Percentiles rank a stretch among this genome's conserved stretches.
These are phyloP conservation scores for Penicillium sp. DNA, from an alignment of 2,329 filamentous ascomycete genomes.

Conservation along the genomic window DNA sequence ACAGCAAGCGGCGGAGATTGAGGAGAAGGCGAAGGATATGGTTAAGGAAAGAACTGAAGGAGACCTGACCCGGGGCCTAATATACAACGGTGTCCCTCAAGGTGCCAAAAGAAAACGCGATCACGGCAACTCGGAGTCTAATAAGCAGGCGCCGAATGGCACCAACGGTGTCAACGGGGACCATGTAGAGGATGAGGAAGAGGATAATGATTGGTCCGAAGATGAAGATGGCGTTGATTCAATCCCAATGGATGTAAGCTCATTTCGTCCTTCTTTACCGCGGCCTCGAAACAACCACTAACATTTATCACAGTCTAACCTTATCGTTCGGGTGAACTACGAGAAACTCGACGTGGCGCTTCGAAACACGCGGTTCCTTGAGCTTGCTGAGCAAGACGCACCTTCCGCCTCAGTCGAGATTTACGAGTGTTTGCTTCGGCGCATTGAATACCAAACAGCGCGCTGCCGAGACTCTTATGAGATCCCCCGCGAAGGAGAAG, in stretches of 20 bases:
- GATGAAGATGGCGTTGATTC: constrained; percentile 37
- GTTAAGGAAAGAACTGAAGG: constrained; percentile 38
- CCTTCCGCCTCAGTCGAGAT: constrained; percentile 74
- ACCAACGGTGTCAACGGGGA: constrained; percentile 31
- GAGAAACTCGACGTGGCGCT: constrained; percentile 80
- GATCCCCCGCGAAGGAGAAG: constrained; percentile 43
- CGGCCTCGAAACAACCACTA: constrained; percentile 17
- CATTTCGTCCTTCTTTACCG: background rate
- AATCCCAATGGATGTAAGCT: constrained; percentile 41
- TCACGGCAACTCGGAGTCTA: constrained; percentile 18
- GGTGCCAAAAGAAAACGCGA: constrained; percentile 36
- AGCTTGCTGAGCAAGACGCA: constrained; percentile 68
- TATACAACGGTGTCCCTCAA: constrained; percentile 35
- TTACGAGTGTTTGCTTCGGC: constrained; percentile 70
- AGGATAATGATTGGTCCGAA: constrained; percentile 41
- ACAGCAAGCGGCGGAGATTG: constrained; percentile 36
- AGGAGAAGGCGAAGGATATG: constrained; percentile 30
- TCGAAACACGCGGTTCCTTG: constrained; percentile 73
- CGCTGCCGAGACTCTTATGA: constrained; percentile 58
- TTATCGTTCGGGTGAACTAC: constrained; percentile 78
- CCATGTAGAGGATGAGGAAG: constrained; percentile 28
- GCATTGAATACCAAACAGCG: constrained; percentile 66
- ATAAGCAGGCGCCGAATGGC: constrained; percentile 21
- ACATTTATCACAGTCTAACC: constrained; percentile 58
- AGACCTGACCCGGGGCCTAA: constrained; percentile 35